These are phyloP conservation scores for Ganoderma lingzhi DNA, from an alignment of 1,284 basidiomycete species.

Conservation along the genomic window DNA sequence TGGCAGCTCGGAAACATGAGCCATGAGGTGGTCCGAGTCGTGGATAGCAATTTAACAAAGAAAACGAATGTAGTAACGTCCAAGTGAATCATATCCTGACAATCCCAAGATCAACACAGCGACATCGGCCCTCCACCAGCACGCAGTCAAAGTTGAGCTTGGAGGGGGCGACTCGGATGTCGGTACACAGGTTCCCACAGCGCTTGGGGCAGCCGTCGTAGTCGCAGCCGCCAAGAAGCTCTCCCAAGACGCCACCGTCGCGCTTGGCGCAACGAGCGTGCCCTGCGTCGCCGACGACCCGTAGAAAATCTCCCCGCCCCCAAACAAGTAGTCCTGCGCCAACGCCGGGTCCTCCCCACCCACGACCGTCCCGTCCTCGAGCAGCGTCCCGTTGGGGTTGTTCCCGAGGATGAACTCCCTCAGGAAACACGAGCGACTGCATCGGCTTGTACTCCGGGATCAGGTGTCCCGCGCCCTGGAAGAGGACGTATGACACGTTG, in stretches of 20 bases:
- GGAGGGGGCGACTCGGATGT: neutral
- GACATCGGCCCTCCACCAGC: neutral
- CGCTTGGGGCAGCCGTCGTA: neutral
- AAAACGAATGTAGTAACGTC: too few species aligned
- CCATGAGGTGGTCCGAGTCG: too few species aligned
- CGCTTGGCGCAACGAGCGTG: constrained; percentile 37
- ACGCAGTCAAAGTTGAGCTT: neutral
- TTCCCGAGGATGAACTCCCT: constrained; percentile 43
- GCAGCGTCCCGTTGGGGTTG: constrained; percentile 36
- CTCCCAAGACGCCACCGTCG: constrained; percentile 62
- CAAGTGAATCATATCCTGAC: too few species aligned
- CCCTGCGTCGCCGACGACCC: constrained; percentile 30
- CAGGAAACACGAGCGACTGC: constrained; percentile 38
- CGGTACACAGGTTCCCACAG: neutral
- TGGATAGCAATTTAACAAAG: too few species aligned
- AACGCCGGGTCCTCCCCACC: constrained; percentile 60
- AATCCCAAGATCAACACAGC: too few species aligned
- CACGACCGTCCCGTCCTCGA: constrained; percentile 36
- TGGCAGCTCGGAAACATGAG: too few species aligned
- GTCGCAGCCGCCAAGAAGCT: constrained; percentile 33
- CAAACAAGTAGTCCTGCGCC: constrained; percentile 54
- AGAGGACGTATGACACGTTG: constrained; percentile 41
- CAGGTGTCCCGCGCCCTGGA: constrained; percentile 41
- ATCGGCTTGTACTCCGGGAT: constrained; percentile 39
- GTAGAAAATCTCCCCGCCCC: constrained; percentile 28